Conservation (phyloP, 1,284 basidiomycete genomes). For the Tilletiaria anomala region DNA sequence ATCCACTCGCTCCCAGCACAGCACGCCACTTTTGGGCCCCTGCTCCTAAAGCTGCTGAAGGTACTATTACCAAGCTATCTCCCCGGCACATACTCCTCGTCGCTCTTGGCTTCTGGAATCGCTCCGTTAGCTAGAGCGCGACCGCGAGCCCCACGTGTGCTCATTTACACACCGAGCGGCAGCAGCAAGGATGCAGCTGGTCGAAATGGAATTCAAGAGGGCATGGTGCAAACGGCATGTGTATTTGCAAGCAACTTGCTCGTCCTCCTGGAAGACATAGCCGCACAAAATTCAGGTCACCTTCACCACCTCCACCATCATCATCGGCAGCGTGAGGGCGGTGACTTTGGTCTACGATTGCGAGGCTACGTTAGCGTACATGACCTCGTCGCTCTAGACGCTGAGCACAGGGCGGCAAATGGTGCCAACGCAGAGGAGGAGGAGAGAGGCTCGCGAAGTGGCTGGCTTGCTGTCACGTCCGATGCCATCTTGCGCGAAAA, state of each 20-base stretch:
- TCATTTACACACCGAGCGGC: too few relatives aligned
- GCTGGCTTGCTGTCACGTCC: slow-evolving; percentile 28
- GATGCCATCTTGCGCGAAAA: slow-evolving; percentile 28
- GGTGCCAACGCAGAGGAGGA: background rate
- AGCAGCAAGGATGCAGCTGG: too few relatives aligned
- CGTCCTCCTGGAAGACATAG: too few relatives aligned
- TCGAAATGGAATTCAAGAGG: too few relatives aligned
- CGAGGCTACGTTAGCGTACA: slow-evolving; percentile 25
- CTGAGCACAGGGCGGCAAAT: slow-evolving; percentile 4
- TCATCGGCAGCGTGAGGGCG: slow-evolving; percentile 8
- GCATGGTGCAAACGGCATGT: slow-evolving; percentile 10
- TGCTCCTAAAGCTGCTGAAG: slow-evolving; percentile 23
- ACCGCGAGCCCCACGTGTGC: too few relatives aligned
- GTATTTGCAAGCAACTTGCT: slow-evolving; percentile 20
- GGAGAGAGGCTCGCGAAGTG: background rate
- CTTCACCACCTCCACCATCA: slow-evolving; percentile 4
- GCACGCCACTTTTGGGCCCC: slow-evolving; percentile 17
- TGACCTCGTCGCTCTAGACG: slow-evolving; percentile 14
- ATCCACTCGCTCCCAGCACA: slow-evolving; percentile 21
- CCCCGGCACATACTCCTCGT: slow-evolving; percentile 20
- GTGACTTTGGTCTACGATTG: slow-evolving; percentile 8
- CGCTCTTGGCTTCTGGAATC: too few relatives aligned
- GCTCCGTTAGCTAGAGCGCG: too few relatives aligned
- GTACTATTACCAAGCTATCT: slow-evolving; percentile 13
- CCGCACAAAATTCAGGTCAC: background rate